A percentile compares a stretch with the other conserved stretches of the same genome.
These are phyloP conservation scores for Amanita rimosa DNA, from an alignment of 768 basidiomycete genomes.

Conservation along the genomic window DNA sequence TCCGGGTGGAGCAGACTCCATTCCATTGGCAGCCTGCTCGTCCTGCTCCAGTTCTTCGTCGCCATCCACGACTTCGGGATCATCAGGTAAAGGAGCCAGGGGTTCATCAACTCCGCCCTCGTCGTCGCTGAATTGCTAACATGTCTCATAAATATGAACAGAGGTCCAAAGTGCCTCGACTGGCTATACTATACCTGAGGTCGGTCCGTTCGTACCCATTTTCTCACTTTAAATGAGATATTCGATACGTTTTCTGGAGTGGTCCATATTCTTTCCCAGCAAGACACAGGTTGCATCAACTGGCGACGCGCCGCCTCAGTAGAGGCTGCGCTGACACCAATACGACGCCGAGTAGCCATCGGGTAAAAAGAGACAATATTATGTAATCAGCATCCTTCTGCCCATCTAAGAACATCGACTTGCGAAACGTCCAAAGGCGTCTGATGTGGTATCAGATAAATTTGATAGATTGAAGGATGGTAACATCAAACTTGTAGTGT, in stretches of 20 bases:
- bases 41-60: slow-evolving; percentile 72
- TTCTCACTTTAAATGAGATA: slow-evolving; percentile 56
- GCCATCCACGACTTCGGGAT: slow-evolving; percentile 64
- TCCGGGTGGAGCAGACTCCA: slow-evolving; percentile 12
- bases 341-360: slow-evolving; percentile 68
- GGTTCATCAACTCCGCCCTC: slow-evolving; percentile 74
- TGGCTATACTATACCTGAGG: slow-evolving; percentile 37
- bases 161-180: background rate
- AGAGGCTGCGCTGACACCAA: slow-evolving; percentile 65
- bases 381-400: slow-evolving; percentile 27
- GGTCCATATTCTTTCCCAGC: slow-evolving; percentile 76
- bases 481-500: background rate
- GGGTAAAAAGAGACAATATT: background rate
- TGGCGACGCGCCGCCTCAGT: slow-evolving; percentile 75
- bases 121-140: slow-evolving; percentile 83
- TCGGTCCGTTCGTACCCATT: slow-evolving; percentile 77
- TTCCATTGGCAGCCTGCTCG: slow-evolving; percentile 32
- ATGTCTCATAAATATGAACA: background rate
- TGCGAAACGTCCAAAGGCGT: slow-evolving; percentile 13
- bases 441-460: slow-evolving; percentile 6
- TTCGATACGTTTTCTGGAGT: slow-evolving; percentile 42
- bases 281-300: slow-evolving; percentile 83
- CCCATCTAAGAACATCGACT: slow-evolving; percentile 45
- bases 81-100: slow-evolving; percentile 67
- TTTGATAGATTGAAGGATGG: background rate